Percentiles rank a stretch among this genome's conserved stretches.
phyloP scores from a whole-genome alignment of 1,284 basidiomycete genomes.

The Rhizoctonia solani region DNA sequence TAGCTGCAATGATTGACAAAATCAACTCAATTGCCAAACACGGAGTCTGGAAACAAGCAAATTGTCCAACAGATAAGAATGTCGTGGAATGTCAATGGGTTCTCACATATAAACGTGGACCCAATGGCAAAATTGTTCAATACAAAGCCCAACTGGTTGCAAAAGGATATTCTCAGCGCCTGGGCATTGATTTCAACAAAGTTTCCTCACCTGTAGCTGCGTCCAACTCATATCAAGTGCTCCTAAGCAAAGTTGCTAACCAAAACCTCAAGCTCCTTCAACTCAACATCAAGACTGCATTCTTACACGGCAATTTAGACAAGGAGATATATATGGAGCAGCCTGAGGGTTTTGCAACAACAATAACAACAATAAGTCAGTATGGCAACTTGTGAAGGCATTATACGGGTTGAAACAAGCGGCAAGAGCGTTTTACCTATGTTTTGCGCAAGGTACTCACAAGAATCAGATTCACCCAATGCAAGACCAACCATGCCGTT shows the following conservation, averaged over 20 bases:
- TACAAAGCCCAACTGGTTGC: conserved; percentile 51
- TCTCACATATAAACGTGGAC: conserved; percentile 47
- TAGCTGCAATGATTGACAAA: neutral
- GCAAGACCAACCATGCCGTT: conserved; percentile 20
- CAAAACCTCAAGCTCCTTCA: conserved; percentile 46
- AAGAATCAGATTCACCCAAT: conserved; percentile 38
- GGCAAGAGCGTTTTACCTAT: neutral
- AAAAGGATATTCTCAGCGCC: conserved; percentile 52
- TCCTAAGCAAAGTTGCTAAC: conserved; percentile 48
- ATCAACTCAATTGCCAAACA: conserved; percentile 13
- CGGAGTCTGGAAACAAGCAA: conserved; percentile 1
- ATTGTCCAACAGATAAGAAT: conserved; percentile 15
- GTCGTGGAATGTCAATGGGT: conserved; percentile 42
- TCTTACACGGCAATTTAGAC: conserved; percentile 43
- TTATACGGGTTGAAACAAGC: conserved; percentile 44
- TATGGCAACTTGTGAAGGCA: conserved; percentile 30
- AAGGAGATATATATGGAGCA: conserved; percentile 45
- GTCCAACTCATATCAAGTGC: conserved; percentile 44
- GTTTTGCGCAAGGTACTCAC: conserved; percentile 33
- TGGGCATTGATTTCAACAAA: too few species aligned
- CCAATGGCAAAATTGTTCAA: conserved; percentile 42
- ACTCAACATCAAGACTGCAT: conserved; percentile 45
- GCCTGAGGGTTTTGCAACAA: conserved; percentile 43
- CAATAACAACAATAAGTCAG: conserved; percentile 22
- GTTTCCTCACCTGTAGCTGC: conserved; percentile 50